Base-by-base conservation (phyloP, 306 rosid species). In the Alnus rubra region DNA sequence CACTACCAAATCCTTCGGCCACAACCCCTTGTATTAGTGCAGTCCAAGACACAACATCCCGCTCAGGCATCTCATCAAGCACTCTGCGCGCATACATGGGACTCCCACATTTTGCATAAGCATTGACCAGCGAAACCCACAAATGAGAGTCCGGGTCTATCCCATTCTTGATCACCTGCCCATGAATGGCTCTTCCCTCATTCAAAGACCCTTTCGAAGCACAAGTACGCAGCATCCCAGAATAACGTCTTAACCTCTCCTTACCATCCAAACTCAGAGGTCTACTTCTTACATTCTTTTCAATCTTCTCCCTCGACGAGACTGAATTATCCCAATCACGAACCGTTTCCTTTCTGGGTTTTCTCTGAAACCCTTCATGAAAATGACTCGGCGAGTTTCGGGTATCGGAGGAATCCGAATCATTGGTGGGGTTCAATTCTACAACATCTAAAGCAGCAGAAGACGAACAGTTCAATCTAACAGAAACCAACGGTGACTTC, bases 41-140 rank as follows among this genome's bases (percentile, higher is more conserved):
- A 15, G 85, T 81, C 83, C 85, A 81, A 5, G 88, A 81, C 45
- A 85, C 83, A 49, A 78, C 81, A 81, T 85, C 85, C 76, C 68
- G 76, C 50, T 81, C 79, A 71, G 81, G 69, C 81, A 78, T 81
- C 49, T 64, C 50, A 65, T 74, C 85, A 56, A 81, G 79, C 81
- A 85, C 79, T 23, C 31, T 49, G n/a, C 79, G 74, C 9, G 77
- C 86, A 81, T 56, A 50, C 30, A 3, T 53, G 1, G 75, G 74
- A 30, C 51, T 5, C 59, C 85, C 75, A 62, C 88, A 74, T 77
- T 84, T 78, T 0, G 73, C 80, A 80, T 81, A 84, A 0, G 72
- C 68, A 11, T 74, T 77, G 1, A 84, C 51, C 60, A 81, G 64
- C 2, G 80, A 83, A 63, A 77, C 79, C 80, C 82, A 79, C 68